Base-by-base conservation (phyloP, 192 early-diverging fungal genomes). In the Umbelopsis sp. region DNA sequence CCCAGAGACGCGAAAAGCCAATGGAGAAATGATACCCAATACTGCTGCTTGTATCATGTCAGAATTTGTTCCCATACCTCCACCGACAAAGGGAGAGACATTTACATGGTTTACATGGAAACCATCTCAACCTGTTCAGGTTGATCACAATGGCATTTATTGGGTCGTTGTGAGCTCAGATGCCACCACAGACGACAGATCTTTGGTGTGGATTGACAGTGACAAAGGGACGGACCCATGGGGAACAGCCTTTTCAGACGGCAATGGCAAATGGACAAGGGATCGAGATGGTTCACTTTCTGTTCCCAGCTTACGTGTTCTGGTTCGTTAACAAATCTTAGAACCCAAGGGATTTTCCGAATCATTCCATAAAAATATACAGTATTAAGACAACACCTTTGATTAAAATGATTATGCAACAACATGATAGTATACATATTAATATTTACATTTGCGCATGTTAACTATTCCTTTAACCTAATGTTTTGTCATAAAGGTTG, bases 201-300 rank as follows among this genome's bases (percentile, higher is more conserved):
- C 56, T 3, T 20, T 62, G 14, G 26, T 62, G 4, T 62, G 56
- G 56, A 62, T 62, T 12, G 56, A 62, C 20, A 34, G 56, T 32
- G 56, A 62, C 26, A 62, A 62, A 62, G 56, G 56, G 14, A 62
- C 9, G 1, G 56, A 62, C n/a, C 56, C 56, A 0, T 62, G 56
- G 56, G 56, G 56, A 20, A 62, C 56, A 62, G 56, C 56, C 26
- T 62, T 62, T 34, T 62, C 56, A 14, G 17, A 62, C 20, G 56
- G 31, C 1, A 14, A 62, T 34, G 31, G 17, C 29, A 34, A 31
- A 4, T 62, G 56, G 56, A 34, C 34, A 34, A 22, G 56, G 4
- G 56, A 62, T 62, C 24, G 56, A 4, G 56, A 62, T 62, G 56
- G 56, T 1, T 62, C 56, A 5, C 17, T 32, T 17, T 62, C 56